These are phyloP conservation scores for Phanerochaete carnosa DNA, from an alignment of 768 basidiomycete genomes.

Conservation along the genomic window DNA sequence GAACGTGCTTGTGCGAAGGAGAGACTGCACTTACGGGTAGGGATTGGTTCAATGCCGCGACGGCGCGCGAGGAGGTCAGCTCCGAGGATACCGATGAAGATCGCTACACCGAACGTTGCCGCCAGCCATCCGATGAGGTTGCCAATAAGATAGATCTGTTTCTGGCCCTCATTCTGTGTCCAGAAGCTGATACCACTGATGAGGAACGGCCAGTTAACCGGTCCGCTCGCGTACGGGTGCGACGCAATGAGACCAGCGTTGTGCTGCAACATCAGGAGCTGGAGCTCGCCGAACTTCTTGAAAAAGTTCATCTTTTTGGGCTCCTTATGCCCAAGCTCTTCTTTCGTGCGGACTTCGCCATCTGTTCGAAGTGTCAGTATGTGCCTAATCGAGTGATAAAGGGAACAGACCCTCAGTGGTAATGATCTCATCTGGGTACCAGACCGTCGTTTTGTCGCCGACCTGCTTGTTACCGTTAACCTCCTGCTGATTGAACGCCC, in stretches of 20 bases:
- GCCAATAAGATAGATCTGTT: conserved; percentile 96
- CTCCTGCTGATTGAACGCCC: conserved; percentile 97
- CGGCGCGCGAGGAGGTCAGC: conserved; percentile 89
- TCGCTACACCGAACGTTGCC: conserved; percentile 78
- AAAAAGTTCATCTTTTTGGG: conserved; percentile 90
- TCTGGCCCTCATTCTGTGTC: conserved; percentile 80
- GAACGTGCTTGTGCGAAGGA: neutral
- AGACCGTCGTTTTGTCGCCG: conserved; percentile 75
- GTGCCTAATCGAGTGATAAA: conserved; percentile 7
- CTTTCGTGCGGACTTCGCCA: conserved; percentile 52
- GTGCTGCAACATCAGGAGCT: conserved; percentile 95
- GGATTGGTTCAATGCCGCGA: conserved; percentile 80
- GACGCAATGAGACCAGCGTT: conserved; percentile 98
- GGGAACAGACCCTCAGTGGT: conserved; percentile 59
- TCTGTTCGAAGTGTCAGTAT: conserved; percentile 21
- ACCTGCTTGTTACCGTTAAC: conserved; percentile 96
- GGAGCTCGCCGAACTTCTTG: conserved; percentile 90
- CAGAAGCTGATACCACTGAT: conserved; percentile 97
- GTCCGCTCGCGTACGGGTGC: conserved; percentile 94
- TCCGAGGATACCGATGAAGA: conserved; percentile 86
- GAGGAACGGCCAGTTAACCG: conserved; percentile 98
- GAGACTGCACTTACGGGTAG: conserved; percentile 65
- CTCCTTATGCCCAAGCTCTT: conserved; percentile 50
- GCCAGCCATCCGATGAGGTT: conserved; percentile 96
- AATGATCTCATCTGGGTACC: conserved; percentile 87